Evolutionary conservation across 2,329 filamentous ascomycete genomes (phyloP), one percentile per base, ranked within the genome.

Genomic region (Chrysoporthe cubensis): DNA sequence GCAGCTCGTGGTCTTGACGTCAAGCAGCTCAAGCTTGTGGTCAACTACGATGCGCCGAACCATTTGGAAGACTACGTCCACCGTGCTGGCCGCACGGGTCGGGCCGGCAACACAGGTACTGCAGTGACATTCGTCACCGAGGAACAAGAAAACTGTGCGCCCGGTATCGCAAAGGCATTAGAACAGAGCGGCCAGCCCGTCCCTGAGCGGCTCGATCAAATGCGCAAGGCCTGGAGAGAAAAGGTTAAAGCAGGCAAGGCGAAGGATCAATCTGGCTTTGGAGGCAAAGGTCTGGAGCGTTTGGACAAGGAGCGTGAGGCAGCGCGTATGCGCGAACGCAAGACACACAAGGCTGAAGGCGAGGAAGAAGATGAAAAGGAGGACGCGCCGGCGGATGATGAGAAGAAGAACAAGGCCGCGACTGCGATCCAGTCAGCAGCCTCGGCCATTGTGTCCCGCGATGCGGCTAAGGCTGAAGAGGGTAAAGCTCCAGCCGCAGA

Each of bases 31-130:
- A 97, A 96, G 78, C 86, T 98, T 43, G 96, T 99, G 65, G 90
- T 99, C 80, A 98, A 98, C 80, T 97, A 93, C 76, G 94, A 97
- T 76, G 92, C 91, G 0, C 95, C 94, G 0, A 97, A 97, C 74
- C 94, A 98, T 80, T 80, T 97, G 70, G 96, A 99, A 80, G 96
- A 98, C 76, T 98, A 98, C 75, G 95, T 98, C 52, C 96, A 97
- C 78, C 91, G 96, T 71, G 93, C 92, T 66, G 96, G 96, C 60
- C 92, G 96, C 74, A 98, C 96, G 8, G 96, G 96, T 13, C 91
- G 96, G 76, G 96, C 96, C 58, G 96, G 96, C 52, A 97, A 97
- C 75, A 97, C 89, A 32, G 96, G 96, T 71, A 97, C 94, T 50
- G 96, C 96, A 0, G 92, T 99, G 62, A 99, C 96, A 0, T 97